phyloP scores from a whole-genome alignment of 345 rosid species.

The Salix viminalis region DNA sequence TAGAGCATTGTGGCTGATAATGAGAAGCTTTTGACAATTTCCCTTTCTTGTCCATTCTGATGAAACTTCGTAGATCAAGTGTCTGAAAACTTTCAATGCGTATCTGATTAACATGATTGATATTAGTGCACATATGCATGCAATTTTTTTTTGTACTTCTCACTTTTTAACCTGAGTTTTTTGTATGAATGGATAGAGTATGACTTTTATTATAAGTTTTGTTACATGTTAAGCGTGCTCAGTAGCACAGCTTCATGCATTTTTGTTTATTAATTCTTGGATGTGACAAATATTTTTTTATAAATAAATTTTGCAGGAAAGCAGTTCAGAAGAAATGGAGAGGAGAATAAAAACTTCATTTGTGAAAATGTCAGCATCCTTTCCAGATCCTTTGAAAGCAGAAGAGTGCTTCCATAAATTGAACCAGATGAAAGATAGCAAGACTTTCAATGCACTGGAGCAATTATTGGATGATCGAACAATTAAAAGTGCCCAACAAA shows the following conservation, averaged over 20 bases:
- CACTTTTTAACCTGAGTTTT: neutral
- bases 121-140: neutral
- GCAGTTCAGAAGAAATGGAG: conserved; percentile 46
- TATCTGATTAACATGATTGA: neutral
- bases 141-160: neutral
- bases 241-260: neutral
- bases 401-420: conserved; percentile 62
- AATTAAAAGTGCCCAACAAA: conserved; percentile 32
- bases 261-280: neutral
- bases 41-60: neutral
- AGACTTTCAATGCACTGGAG: conserved; percentile 50
- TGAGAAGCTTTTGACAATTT: neutral
- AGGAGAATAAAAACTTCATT: conserved; percentile 40
- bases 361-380: conserved; percentile 67
- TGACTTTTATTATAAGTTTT: neutral
- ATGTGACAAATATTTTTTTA: conserved; percentile 3
- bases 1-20: neutral
- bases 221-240: neutral
- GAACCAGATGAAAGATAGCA: conserved; percentile 56
- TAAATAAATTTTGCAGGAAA: conserved; percentile 43
- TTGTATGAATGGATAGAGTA: neutral
- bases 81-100: neutral
- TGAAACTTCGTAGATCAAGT: neutral
- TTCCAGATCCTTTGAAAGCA: conserved; percentile 71
- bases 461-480: conserved; percentile 49